Conservation (phyloP, 495 filamentous ascomycete genomes). For the Podospora appendiculata region DNA sequence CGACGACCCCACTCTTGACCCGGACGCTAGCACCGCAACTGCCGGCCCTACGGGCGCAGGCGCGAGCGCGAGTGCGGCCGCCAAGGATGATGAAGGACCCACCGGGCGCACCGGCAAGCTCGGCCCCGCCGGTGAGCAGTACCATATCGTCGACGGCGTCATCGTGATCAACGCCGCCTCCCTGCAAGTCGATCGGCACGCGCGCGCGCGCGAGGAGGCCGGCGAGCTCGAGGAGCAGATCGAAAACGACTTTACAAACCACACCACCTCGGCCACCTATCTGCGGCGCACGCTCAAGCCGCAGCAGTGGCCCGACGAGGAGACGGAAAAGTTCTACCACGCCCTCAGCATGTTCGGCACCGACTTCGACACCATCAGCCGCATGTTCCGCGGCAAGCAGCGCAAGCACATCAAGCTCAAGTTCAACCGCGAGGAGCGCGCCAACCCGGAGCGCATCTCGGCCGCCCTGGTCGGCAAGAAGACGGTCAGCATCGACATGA, state of each 20-base stretch:
- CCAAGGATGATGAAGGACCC: background rate
- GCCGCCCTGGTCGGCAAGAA: conserved; percentile 55
- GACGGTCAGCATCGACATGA: conserved; percentile 53
- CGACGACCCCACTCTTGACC: background rate
- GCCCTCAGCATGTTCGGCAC: conserved; percentile 83
- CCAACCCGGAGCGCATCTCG: conserved; percentile 61
- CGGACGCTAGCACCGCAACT: background rate
- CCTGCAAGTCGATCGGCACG: conserved; percentile 72
- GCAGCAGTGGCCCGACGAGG: conserved; percentile 66
- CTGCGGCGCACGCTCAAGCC: conserved; percentile 57
- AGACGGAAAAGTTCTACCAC: conserved; percentile 79
- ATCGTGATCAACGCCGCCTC: conserved; percentile 75
- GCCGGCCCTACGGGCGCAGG: background rate
- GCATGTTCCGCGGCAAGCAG: conserved; percentile 68
- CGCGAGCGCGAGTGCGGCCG: conserved; percentile 1
- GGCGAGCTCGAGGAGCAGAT: conserved; percentile 59
- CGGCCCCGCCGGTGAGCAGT: conserved; percentile 16
- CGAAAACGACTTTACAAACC: conserved; percentile 76
- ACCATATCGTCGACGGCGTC: conserved; percentile 69
- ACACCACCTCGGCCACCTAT: conserved; percentile 66
- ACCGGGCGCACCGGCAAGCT: background rate
- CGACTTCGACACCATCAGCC: conserved; percentile 82
- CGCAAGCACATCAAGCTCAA: conserved; percentile 83
- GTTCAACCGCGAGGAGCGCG: conserved; percentile 85
- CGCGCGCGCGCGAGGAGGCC: conserved; percentile 49